Evolutionary conservation across 345 rosid genomes (phyloP).

Genomic region (Physaria fendleri): DNA sequence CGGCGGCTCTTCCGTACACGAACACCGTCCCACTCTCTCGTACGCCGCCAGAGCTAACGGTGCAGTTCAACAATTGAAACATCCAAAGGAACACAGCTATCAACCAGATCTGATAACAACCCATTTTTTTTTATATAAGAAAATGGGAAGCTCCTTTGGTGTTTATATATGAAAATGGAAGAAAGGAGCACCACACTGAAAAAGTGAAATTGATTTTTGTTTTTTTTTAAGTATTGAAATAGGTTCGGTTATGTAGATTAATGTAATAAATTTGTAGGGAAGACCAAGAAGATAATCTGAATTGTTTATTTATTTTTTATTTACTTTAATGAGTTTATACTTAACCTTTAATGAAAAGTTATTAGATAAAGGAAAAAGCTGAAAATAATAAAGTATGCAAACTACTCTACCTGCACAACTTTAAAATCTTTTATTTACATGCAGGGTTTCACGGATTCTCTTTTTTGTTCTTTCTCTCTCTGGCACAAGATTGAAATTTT

Average conservation of each 20-base stretch:
- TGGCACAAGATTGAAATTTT: too few species aligned
- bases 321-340: too few species aligned
- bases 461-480: too few species aligned
- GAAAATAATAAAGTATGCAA: too few species aligned
- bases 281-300: too few species aligned
- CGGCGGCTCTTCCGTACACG: constrained; percentile 47
- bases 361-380: too few species aligned
- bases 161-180: constrained; percentile 11
- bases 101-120: constrained; percentile 22
- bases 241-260: constrained; percentile 4
- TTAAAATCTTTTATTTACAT: too few species aligned
- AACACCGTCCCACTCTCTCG: constrained; percentile 44
- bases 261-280: too few species aligned
- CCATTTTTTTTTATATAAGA: constrained; percentile 28
- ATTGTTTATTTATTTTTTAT: too few species aligned
- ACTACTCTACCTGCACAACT: too few species aligned
- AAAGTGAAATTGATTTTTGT: not conserved
- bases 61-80: constrained; percentile 21
- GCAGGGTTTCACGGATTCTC: too few species aligned
- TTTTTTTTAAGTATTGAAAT: not conserved
- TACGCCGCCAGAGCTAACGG: constrained; percentile 25
- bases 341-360: constrained; percentile 3
- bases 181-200: constrained; percentile 4
- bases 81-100: constrained; percentile 33
- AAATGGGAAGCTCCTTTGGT: constrained; percentile 12